Percentiles rank a stretch among this genome's conserved stretches.
These are phyloP conservation scores for Graphilbum fragrans DNA, from an alignment of 2,329 filamentous ascomycete species.

Conservation along the genomic window DNA sequence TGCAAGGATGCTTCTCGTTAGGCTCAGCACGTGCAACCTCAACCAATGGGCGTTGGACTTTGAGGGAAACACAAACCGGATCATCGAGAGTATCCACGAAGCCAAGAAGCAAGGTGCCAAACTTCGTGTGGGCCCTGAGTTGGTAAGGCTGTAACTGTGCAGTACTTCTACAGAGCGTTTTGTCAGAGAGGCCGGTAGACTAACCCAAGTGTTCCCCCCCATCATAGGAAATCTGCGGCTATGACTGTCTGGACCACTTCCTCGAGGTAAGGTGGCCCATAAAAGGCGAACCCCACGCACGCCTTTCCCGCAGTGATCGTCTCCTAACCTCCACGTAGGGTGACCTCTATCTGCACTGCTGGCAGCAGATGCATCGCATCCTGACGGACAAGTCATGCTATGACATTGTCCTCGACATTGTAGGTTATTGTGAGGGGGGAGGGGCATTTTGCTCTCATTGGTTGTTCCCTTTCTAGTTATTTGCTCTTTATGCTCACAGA, in stretches of 20 bases:
- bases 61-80: slow-evolving; percentile 47
- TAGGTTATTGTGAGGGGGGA: no score
- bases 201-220: no score
- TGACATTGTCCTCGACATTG: slow-evolving; percentile 55
- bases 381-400: slow-evolving; percentile 46
- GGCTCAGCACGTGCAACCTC: slow-evolving; percentile 18
- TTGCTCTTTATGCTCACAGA: background rate
- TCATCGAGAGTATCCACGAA: slow-evolving; percentile 43
- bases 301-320: background rate
- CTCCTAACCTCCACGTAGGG: background rate
- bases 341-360: slow-evolving; percentile 46
- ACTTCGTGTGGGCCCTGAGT: slow-evolving; percentile 47
- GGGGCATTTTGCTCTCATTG: background rate
- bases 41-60: slow-evolving; percentile 38
- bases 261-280: slow-evolving; percentile 25
- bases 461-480: background rate
- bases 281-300: background rate
- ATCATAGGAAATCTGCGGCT: slow-evolving; percentile 36
- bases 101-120: slow-evolving; percentile 53
- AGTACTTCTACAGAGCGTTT: no score
- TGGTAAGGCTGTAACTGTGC: slow-evolving; percentile 11
- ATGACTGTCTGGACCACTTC: slow-evolving; percentile 57
- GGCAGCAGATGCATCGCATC: slow-evolving; percentile 51
- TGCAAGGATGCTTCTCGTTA: slow-evolving; percentile 14
- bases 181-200: no score